A percentile compares a stretch with the other conserved stretches of the same genome.
Evolutionary conservation across 2,329 filamentous ascomycete genomes (phyloP).

Genomic region (Coniochaeta sp.): DNA sequence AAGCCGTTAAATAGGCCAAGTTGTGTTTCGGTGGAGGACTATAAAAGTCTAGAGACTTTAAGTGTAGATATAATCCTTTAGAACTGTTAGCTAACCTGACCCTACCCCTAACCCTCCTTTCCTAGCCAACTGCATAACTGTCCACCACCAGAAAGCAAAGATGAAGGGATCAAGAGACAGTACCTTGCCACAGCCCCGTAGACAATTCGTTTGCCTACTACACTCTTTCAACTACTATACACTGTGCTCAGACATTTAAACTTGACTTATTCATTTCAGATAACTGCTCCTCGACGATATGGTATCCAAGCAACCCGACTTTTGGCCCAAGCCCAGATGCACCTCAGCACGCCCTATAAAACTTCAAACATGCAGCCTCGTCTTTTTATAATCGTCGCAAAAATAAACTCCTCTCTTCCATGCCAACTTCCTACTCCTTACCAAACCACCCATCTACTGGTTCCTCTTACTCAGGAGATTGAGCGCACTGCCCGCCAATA

Average conservation of each 20-base stretch:
- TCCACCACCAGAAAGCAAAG: background rate
- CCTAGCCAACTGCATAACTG: no score
- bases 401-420: background rate
- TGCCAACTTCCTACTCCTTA: no score
- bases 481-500: slow-evolving; percentile 86
- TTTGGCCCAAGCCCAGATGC: background rate
- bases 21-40: background rate
- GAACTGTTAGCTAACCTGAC: no score
- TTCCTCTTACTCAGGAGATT: slow-evolving; percentile 69
- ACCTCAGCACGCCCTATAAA: background rate
- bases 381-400: background rate
- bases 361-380: background rate
- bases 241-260: background rate
- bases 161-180: background rate
- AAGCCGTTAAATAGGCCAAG: background rate
- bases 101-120: background rate
- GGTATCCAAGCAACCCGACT: background rate
- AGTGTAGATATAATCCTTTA: background rate
- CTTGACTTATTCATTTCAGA: background rate
- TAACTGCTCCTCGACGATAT: background rate
- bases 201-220: no score
- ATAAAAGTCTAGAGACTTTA: background rate
- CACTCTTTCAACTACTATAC: background rate
- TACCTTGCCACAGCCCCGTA: background rate
- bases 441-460: background rate